These are phyloP conservation scores for Hyphopichia burtonii DNA, from an alignment of 1,139 yeast species.

Conservation along the genomic window DNA sequence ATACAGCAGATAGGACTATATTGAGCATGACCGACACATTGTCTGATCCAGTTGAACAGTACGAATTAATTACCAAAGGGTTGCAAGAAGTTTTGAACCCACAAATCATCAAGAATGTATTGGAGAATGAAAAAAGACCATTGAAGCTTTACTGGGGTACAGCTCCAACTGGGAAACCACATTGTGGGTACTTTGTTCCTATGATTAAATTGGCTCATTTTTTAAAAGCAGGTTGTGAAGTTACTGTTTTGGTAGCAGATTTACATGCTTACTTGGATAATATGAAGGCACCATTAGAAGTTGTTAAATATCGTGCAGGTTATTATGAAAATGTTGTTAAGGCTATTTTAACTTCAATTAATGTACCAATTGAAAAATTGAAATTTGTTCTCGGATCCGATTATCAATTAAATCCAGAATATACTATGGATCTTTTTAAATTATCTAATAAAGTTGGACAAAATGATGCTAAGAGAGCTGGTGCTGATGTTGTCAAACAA, in stretches of 20 bases:
- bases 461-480: slow-evolving; percentile 97
- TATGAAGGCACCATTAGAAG: slow-evolving; percentile 97
- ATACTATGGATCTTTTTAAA: slow-evolving; percentile 86
- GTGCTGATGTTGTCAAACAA: slow-evolving; percentile 99
- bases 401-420: slow-evolving; percentile 75
- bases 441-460: slow-evolving; percentile 81
- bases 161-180: slow-evolving; percentile 87
- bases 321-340: slow-evolving; percentile 84
- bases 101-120: slow-evolving; percentile 80
- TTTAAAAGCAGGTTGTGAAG: slow-evolving; percentile 93
- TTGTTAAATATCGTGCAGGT: slow-evolving; percentile 82
- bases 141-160: slow-evolving; percentile 91
- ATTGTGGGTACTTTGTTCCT: slow-evolving; percentile 97
- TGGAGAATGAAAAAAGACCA: slow-evolving; percentile 80
- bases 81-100: slow-evolving; percentile 90
- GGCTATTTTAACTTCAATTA: slow-evolving; percentile 78
- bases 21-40: slow-evolving; percentile 4
- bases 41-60: slow-evolving; percentile 60
- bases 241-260: slow-evolving; percentile 91
- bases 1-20: no score
- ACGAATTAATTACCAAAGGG: slow-evolving; percentile 74
- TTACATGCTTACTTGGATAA: slow-evolving; percentile 96
- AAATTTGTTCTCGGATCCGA: slow-evolving; percentile 84
- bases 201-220: slow-evolving; percentile 96
- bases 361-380: slow-evolving; percentile 88